A percentile compares a stretch with the other conserved stretches of the same genome.
These are phyloP conservation scores for Venturia pyrina DNA, from an alignment of 2,329 filamentous ascomycete species.

Conservation along the genomic window DNA sequence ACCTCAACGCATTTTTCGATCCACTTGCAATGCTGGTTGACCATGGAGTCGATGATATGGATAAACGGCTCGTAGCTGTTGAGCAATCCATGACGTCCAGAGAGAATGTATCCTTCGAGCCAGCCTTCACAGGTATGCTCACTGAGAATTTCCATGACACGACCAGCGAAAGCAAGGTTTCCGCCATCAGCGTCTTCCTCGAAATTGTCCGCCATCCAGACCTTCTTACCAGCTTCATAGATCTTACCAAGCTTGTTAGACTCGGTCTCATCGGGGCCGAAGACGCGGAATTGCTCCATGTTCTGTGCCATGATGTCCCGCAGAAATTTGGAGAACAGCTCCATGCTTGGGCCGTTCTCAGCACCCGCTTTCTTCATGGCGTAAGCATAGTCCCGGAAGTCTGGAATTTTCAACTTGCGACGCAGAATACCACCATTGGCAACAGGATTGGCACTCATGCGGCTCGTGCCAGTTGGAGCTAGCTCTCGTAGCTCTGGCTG, in stretches of 20 bases:
- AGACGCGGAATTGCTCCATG: slow-evolving; percentile 59
- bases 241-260: slow-evolving; percentile 67
- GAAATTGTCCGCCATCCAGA: slow-evolving; percentile 71
- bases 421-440: slow-evolving; percentile 60
- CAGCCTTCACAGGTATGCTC: slow-evolving; percentile 74
- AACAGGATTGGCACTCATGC: slow-evolving; percentile 71
- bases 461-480: slow-evolving; percentile 52
- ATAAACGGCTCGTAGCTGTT: slow-evolving; percentile 80
- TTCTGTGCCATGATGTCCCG: slow-evolving; percentile 59
- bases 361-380: slow-evolving; percentile 49
- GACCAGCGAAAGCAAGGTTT: slow-evolving; percentile 57
- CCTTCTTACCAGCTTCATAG: slow-evolving; percentile 67
- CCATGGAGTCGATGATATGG: slow-evolving; percentile 76
- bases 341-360: slow-evolving; percentile 53
- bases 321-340: slow-evolving; percentile 52
- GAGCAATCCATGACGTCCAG: slow-evolving; percentile 63
- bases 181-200: slow-evolving; percentile 66
- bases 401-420: slow-evolving; percentile 57
- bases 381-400: slow-evolving; percentile 56
- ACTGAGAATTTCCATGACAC: slow-evolving; percentile 77
- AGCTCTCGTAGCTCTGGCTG: slow-evolving; percentile 53
- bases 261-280: slow-evolving; percentile 72
- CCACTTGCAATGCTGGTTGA: slow-evolving; percentile 81
- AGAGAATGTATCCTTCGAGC: slow-evolving; percentile 70
- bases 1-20: slow-evolving; percentile 73